Conservation (phyloP, 129 eudicot species). For the Lonicera japonica region DNA sequence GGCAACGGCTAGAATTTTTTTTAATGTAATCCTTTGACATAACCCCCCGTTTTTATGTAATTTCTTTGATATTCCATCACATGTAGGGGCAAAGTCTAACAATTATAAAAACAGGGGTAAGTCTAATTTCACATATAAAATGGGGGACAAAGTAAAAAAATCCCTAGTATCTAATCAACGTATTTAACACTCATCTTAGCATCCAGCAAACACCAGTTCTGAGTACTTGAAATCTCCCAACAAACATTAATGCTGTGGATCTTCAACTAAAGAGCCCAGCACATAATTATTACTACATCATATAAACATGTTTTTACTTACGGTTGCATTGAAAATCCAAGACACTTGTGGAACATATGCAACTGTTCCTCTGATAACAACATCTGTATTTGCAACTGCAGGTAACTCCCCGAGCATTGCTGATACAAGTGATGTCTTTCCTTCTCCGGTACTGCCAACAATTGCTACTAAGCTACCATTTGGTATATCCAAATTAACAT, state of each 20-base stretch:
- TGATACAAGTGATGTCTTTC: slow-evolving; percentile 87
- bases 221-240: too few relatives aligned
- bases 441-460: slow-evolving; percentile 97
- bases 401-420: slow-evolving; percentile 99
- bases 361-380: slow-evolving; percentile 72
- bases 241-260: not conserved
- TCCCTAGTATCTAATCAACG: too few relatives aligned
- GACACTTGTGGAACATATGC: slow-evolving; percentile 98
- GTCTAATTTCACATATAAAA: too few relatives aligned
- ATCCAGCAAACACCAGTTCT: too few relatives aligned
- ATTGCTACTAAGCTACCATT: slow-evolving; percentile 75
- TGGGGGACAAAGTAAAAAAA: too few relatives aligned
- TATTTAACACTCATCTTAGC: too few relatives aligned
- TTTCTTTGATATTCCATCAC: too few relatives aligned
- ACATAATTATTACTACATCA: not conserved
- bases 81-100: too few relatives aligned
- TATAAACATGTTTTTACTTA: slow-evolving; percentile 25
- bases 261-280: not conserved
- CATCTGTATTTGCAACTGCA: slow-evolving; percentile 53
- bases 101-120: too few relatives aligned
- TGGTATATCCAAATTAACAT: slow-evolving; percentile 73
- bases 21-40: too few relatives aligned
- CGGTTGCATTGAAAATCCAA: slow-evolving; percentile 97
- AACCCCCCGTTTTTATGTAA: too few relatives aligned
- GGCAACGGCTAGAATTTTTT: too few relatives aligned